Evolutionary conservation across 108 stramenopile species (phyloP).

Genomic region (Craspedostauros australis): DNA sequence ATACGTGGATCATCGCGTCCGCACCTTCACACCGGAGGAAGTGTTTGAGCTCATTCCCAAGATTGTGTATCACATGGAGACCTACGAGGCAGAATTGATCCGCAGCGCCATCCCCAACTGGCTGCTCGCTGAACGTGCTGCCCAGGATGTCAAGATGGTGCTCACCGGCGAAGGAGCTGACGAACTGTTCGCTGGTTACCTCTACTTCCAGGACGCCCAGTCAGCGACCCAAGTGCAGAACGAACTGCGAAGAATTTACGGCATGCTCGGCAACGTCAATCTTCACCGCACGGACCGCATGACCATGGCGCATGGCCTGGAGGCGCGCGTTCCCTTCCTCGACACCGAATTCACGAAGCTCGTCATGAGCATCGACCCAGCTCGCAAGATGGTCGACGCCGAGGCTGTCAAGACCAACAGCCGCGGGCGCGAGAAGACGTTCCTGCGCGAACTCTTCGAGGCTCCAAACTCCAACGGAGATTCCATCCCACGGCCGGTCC

Average conservation of each 20-base stretch:
- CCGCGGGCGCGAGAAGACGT: slow-evolving; percentile 60
- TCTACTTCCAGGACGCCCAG: slow-evolving; percentile 66
- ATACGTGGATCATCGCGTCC: slow-evolving; percentile 44
- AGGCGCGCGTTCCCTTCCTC: slow-evolving; percentile 77
- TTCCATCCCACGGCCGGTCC: slow-evolving; percentile 52
- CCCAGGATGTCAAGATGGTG: slow-evolving; percentile 74
- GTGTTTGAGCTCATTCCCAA: slow-evolving; percentile 73
- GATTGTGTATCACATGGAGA: slow-evolving; percentile 80
- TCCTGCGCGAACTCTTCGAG: slow-evolving; percentile 57
- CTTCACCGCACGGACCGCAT: slow-evolving; percentile 70
- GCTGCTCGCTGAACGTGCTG: slow-evolving; percentile 65
- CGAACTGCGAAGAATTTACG: slow-evolving; percentile 60
- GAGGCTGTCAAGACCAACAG: slow-evolving; percentile 53
- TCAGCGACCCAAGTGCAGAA: slow-evolving; percentile 52
- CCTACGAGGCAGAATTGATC: slow-evolving; percentile 75
- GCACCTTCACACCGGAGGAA: slow-evolving; percentile 58
- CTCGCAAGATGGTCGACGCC: slow-evolving; percentile 53
- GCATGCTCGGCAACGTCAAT: slow-evolving; percentile 63
- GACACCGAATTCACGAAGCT: slow-evolving; percentile 63
- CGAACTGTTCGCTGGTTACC: slow-evolving; percentile 71
- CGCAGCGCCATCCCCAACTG: slow-evolving; percentile 73
- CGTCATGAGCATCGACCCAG: slow-evolving; percentile 64
- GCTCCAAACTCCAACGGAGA: slow-evolving; percentile 57
- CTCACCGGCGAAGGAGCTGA: slow-evolving; percentile 71
- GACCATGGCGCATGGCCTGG: slow-evolving; percentile 77